These are phyloP conservation scores for Cichorium intybus DNA, from an alignment of 140 eudicot genomes.

Conservation along the genomic window DNA sequence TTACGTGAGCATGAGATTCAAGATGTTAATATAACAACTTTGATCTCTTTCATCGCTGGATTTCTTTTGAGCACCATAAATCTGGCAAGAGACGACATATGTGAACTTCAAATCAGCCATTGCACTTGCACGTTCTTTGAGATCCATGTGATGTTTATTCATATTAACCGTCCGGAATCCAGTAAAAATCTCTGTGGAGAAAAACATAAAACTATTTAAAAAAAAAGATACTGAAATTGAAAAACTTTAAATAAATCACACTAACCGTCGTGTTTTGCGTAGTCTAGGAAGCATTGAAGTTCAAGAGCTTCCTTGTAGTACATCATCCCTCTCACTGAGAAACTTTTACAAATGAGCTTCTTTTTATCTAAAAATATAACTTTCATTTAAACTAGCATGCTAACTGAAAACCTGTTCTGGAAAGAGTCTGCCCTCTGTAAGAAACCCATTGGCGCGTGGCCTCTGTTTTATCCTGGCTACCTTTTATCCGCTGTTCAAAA, in stretches of 20 bases:
- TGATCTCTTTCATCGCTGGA: conserved; percentile 65
- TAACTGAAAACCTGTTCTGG: conserved; percentile 73
- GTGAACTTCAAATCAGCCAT: conserved; percentile 97
- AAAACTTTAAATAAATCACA: not conserved
- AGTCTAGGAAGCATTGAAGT: conserved; percentile 91
- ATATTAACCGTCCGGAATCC: conserved; percentile 75
- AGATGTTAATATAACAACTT: conserved; percentile 68
- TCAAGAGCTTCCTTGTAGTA: conserved; percentile 91
- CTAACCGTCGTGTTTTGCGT: conserved; percentile 81
- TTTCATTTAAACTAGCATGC: conserved; percentile 9
- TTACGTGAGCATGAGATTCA: conserved; percentile 92
- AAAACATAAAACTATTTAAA: conserved; percentile 12
- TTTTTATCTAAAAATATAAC: conserved; percentile 7
- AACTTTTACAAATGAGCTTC: conserved; percentile 15
- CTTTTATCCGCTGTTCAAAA: conserved; percentile 52
- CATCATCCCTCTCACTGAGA: conserved; percentile 98
- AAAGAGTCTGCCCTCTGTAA: conserved; percentile 96
- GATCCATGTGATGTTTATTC: conserved; percentile 34
- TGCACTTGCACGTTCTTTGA: conserved; percentile 75
- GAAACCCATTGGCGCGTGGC: conserved; percentile 91
- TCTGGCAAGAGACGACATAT: conserved; percentile 96
- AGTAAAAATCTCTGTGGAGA: conserved; percentile 68
- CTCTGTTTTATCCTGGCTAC: conserved; percentile 42
- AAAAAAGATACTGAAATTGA: conserved; percentile 3
- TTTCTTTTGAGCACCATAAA: conserved; percentile 92